Evolutionary conservation across 78 protist genomes (phyloP), one percentile per base, ranked within the genome.

Genomic region (Dictyostelium intermedium): DNA sequence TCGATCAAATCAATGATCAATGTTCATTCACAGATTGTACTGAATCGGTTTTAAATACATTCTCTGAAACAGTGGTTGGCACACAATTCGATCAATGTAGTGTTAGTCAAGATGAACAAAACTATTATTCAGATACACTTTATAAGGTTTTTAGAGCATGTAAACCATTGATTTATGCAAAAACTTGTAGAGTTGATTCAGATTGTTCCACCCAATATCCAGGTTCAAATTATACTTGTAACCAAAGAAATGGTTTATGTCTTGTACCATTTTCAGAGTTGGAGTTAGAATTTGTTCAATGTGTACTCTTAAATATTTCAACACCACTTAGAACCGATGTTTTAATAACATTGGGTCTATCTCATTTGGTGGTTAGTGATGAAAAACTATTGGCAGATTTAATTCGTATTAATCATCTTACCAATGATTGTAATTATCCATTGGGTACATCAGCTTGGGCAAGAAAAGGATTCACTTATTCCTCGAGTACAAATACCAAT

Each of bases 21-120:
- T 89, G 94, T 66, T 11, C 56, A 14, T 50, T 66, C 10, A 56
- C 94, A 27, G 69, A 63, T 5, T 89, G 94, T 45, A 50, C 87
- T 3, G 45, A 80, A 8, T 63, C 82, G 11, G 87, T 89, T 4
- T 32, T 89, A 5, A 27, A 25, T 7, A 43, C 72, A 10, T 89
- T 69, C 82, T 84, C 73, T 1, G 16, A 20, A 6, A 60, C 93
- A 8, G 34, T 73, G 1, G n/a, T 35, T 2, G 50, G 47, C 35
- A 13, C 43, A 7, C 86, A 82, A 82, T 82, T 32, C 3, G 86
- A 82, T 35, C 32, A 69, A 50, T 82, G 86, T 82, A 10, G 30
- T 13, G 70, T 56, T 23, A 18, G 34, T 14, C 11, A 4, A 8
- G 72, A 50, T 34, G 77, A 82, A 34, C 74, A 82, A 82, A 56